Conservation (phyloP, 2,329 filamentous ascomycete genomes). For the Alternaria sp. region DNA sequence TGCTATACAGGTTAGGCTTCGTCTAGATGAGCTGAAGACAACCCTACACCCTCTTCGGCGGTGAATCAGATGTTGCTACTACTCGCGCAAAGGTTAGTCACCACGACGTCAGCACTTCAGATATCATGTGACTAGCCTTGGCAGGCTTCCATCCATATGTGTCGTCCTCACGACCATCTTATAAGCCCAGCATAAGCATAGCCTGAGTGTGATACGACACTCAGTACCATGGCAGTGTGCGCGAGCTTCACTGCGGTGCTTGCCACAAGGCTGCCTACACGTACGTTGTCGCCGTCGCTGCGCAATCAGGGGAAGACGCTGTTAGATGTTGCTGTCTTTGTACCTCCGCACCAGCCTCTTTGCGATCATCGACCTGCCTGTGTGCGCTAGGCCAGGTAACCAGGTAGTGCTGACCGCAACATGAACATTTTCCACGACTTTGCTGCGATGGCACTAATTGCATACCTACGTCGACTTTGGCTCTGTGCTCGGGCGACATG, state of each 20-base stretch:
- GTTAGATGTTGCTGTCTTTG: not conserved
- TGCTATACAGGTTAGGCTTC: rapidly evolving
- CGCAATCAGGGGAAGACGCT: not conserved
- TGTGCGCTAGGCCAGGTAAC: not conserved
- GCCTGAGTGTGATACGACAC: too few relatives aligned
- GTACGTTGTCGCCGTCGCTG: not conserved
- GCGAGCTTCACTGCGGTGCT: not conserved
- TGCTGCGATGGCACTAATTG: not conserved
- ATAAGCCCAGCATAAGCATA: too few relatives aligned
- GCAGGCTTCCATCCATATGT: too few relatives aligned
- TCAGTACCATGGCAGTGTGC: not conserved
- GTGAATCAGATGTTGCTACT: not conserved
- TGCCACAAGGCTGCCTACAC: not conserved
- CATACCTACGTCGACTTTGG: not conserved
- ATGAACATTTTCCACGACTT: not conserved
- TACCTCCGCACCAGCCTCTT: not conserved
- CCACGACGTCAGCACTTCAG: too few relatives aligned
- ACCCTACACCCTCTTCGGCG: too few relatives aligned
- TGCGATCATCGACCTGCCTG: not conserved
- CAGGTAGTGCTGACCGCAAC: not conserved
- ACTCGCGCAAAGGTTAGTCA: not conserved
- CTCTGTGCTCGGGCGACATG: not conserved
- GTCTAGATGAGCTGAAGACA: too few relatives aligned
- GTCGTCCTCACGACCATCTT: too few relatives aligned
- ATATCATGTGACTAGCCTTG: too few relatives aligned